Evolutionary conservation across 345 rosid genomes (phyloP).

Genomic region (Triadica sebifera): DNA sequence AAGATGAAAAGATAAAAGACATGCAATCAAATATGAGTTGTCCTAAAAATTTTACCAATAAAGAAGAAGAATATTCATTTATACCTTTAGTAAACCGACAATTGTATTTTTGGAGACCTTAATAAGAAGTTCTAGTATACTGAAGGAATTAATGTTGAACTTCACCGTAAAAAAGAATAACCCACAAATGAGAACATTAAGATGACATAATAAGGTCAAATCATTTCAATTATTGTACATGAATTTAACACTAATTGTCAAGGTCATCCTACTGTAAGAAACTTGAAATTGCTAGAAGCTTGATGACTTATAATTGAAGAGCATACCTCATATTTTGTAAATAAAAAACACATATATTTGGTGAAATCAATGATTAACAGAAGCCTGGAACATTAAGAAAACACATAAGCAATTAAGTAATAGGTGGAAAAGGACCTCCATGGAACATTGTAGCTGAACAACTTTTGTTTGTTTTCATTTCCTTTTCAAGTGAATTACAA

Average conservation of each 20-base stretch:
- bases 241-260: slow-evolving; percentile 18
- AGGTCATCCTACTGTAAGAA: slow-evolving; percentile 56
- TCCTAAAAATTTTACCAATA: background rate
- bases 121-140: slow-evolving; percentile 77
- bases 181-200: slow-evolving; percentile 26
- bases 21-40: background rate
- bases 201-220: slow-evolving; percentile 12
- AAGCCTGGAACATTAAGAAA: slow-evolving; percentile 13
- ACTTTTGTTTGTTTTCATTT: slow-evolving; percentile 34
- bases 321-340: slow-evolving; percentile 43
- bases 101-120: slow-evolving; percentile 87
- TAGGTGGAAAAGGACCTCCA: slow-evolving; percentile 41
- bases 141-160: slow-evolving; percentile 83
- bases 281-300: slow-evolving; percentile 43
- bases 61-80: background rate
- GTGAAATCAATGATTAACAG: slow-evolving; percentile 7
- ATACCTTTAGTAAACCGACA: slow-evolving; percentile 84
- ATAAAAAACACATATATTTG: slow-evolving; percentile 23
- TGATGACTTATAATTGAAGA: slow-evolving; percentile 47
- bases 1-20: background rate
- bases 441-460: slow-evolving; percentile 23
- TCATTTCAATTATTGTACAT: slow-evolving; percentile 12
- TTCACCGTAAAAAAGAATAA: slow-evolving; percentile 61
- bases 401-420: slow-evolving; percentile 2
- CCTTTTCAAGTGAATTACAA: slow-evolving; percentile 64